Conservation (phyloP, 202 grass and related monocot species). For the Setaria viridis region DNA sequence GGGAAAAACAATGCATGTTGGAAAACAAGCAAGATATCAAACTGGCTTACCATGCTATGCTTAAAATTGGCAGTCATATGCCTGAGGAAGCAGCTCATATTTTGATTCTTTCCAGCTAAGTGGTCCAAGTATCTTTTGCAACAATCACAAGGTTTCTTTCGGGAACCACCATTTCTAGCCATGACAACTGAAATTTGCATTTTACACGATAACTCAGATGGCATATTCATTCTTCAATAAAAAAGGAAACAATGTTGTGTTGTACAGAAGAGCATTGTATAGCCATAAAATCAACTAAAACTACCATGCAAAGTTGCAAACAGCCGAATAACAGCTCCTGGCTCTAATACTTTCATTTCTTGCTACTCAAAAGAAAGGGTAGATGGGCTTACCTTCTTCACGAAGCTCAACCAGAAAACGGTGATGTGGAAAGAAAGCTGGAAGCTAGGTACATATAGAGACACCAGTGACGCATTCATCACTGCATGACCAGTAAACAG, state of each 20-base stretch:
- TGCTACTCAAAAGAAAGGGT: not conserved
- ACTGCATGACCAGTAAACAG: not conserved
- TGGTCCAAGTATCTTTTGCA: conserved; percentile 44
- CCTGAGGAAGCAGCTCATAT: conserved; percentile 40
- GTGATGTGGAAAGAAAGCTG: not conserved
- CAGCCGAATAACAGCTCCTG: not conserved
- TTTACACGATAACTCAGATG: conserved; percentile 1
- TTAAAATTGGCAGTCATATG: conserved; percentile 34
- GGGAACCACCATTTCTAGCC: not conserved
- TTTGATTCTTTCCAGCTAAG: conserved; percentile 36
- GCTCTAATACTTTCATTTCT: not conserved
- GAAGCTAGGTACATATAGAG: not conserved
- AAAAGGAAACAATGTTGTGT: not conserved
- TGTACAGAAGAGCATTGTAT: not conserved
- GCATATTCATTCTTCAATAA: not conserved
- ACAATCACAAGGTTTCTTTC: conserved; percentile 34
- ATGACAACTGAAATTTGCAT: conserved; percentile 29
- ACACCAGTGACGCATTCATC: not conserved
- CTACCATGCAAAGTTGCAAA: not conserved
- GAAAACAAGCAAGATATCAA: not conserved
- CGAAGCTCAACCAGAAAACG: not conserved
- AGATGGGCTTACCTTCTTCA: conserved; percentile 16
- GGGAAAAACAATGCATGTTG: not conserved
- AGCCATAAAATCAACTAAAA: not conserved
- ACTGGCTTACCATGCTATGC: conserved; percentile 39